Evolutionary conservation across 768 basidiomycete species (phyloP).

Genomic region (Boletus vermiculosoides): DNA sequence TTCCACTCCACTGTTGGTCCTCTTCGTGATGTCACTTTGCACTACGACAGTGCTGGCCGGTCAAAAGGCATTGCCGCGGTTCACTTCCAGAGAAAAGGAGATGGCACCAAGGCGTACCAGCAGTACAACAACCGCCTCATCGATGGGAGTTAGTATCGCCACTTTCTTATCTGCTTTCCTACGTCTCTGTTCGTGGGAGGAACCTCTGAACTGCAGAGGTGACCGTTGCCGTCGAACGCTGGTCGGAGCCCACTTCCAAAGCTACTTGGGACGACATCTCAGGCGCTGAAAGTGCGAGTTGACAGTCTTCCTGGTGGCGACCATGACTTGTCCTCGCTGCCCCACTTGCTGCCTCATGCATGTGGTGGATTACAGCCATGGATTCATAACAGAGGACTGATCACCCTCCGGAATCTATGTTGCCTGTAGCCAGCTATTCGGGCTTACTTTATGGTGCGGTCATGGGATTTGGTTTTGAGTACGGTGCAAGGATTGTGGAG

Average conservation of each 20-base stretch:
- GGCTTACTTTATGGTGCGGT: conserved; percentile 30
- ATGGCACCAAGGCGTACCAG: conserved; percentile 87
- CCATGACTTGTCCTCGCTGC: conserved; percentile 32
- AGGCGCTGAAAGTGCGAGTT: conserved; percentile 32
- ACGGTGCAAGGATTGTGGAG: conserved; percentile 35
- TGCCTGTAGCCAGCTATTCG: conserved; percentile 26
- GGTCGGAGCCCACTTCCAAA: conserved; percentile 22
- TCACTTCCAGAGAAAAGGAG: conserved; percentile 80
- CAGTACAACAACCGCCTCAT: conserved; percentile 98
- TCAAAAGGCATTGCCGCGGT: conserved; percentile 91
- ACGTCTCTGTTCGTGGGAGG: conserved; percentile 23
- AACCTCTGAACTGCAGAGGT: conserved; percentile 18
- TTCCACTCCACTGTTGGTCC: conserved; percentile 90
- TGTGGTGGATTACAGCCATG: conserved; percentile 27
- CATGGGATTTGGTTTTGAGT: conserved; percentile 33
- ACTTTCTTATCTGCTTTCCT: conserved; percentile 40
- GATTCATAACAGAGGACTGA: conserved; percentile 26
- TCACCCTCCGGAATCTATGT: conserved; percentile 27
- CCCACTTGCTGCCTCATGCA: conserved; percentile 14
- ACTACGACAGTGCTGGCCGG: conserved; percentile 80
- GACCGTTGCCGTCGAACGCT: conserved; percentile 22
- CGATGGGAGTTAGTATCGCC: conserved; percentile 99
- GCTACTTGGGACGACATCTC: conserved; percentile 26
- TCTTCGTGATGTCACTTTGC: conserved; percentile 77
- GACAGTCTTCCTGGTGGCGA: conserved; percentile 29